phyloP scores from a whole-genome alignment of 2,329 filamentous ascomycete species.

The Cordyceps militaris region DNA sequence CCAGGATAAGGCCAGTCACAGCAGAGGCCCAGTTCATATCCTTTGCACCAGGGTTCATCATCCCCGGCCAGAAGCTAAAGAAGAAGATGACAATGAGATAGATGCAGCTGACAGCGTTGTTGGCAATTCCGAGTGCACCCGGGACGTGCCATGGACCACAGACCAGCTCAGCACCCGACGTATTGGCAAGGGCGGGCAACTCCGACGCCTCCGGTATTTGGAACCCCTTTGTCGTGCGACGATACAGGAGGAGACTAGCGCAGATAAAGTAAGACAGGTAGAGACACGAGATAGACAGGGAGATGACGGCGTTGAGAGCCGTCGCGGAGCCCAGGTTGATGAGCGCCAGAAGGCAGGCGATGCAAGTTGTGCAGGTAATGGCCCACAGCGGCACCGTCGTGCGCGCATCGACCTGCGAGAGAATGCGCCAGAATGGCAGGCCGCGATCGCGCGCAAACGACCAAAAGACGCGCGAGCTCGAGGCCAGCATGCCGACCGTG shows the following conservation, averaged over 20 bases:
- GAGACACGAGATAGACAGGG: slow-evolving; percentile 25
- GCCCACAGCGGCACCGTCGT: slow-evolving; percentile 25
- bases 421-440: slow-evolving; percentile 24
- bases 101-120: slow-evolving; percentile 46
- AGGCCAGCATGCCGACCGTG: slow-evolving; percentile 47
- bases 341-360: slow-evolving; percentile 25
- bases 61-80: slow-evolving; percentile 44
- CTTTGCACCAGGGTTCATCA: background rate
- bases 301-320: slow-evolving; percentile 24
- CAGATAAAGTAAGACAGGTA: slow-evolving; percentile 27
- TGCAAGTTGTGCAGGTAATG: slow-evolving; percentile 21
- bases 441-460: slow-evolving; percentile 37
- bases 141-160: slow-evolving; percentile 53
- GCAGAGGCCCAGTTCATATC: slow-evolving; percentile 4
- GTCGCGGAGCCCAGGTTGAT: slow-evolving; percentile 28
- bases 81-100: slow-evolving; percentile 50
- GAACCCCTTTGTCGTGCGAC: slow-evolving; percentile 24
- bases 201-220: slow-evolving; percentile 18
- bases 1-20: slow-evolving; percentile 17
- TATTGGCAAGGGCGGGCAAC: slow-evolving; percentile 25
- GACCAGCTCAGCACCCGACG: slow-evolving; percentile 22
- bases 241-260: slow-evolving; percentile 24
- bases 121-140: slow-evolving; percentile 42
- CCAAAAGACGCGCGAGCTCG: slow-evolving; percentile 51
- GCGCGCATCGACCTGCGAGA: slow-evolving; percentile 21